A percentile compares a stretch with the other conserved stretches of the same genome.
phyloP scores from a whole-genome alignment of 441 rosid species.

The Brassica hybrid region DNA sequence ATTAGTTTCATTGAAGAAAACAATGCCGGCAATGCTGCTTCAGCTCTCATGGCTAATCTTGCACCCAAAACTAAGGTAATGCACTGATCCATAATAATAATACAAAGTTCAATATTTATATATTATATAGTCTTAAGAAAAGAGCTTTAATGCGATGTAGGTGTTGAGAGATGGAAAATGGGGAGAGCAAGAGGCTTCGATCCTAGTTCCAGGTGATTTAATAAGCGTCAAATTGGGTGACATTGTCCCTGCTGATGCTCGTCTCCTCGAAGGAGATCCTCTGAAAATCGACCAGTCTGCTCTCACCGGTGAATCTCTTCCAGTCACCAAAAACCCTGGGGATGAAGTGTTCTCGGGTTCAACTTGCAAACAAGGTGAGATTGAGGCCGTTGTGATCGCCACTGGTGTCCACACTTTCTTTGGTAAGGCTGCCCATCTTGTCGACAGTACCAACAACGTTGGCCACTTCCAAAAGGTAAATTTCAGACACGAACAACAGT shows the following conservation, averaged over 20 bases:
- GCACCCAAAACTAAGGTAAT: conserved; percentile 88
- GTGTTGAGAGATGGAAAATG: conserved; percentile 89
- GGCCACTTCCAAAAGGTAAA: conserved; percentile 96
- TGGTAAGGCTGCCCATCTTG: conserved; percentile 97
- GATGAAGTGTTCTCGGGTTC: conserved; percentile 85
- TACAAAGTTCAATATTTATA: background rate
- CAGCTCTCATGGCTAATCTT: conserved; percentile 97
- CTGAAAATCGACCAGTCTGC: conserved; percentile 93
- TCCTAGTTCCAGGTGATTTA: conserved; percentile 89
- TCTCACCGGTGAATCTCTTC: conserved; percentile 90
- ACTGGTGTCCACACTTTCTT: conserved; percentile 97
- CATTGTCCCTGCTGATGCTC: conserved; percentile 91
- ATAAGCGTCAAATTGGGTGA: conserved; percentile 93
- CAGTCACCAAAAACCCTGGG: conserved; percentile 73
- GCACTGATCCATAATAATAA: background rate
- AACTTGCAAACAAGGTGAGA: conserved; percentile 96
- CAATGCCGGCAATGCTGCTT: conserved; percentile 94
- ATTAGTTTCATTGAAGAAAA: conserved; percentile 93
- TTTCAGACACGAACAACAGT: background rate
- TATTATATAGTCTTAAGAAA: background rate
- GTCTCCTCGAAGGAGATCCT: conserved; percentile 91
- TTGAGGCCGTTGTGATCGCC: conserved; percentile 90
- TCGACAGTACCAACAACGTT: conserved; percentile 87
- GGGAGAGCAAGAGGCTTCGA: conserved; percentile 83
- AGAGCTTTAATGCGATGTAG: conserved; percentile 33